Base-by-base conservation (phyloP, 306 rosid genomes). In the Ziziphus jujuba region DNA sequence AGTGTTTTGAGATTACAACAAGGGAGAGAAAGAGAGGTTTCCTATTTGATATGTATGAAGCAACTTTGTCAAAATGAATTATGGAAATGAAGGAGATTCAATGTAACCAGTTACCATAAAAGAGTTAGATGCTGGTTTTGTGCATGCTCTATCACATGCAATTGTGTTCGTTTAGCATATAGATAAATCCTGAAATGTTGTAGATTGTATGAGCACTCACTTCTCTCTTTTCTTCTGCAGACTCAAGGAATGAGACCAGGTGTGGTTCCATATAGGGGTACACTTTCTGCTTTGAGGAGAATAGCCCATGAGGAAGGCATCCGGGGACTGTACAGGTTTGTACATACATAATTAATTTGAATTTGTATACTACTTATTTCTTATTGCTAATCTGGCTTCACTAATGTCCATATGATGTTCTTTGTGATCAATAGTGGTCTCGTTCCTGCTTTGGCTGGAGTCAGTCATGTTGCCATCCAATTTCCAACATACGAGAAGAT, bases 261-360 rank as follows among this genome's bases (percentile, higher is more conserved):
- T 61, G 80, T 84, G 60, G 88, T 87, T 33, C 97, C 91, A 24
- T 90, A 90, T 54, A 82, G 80, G 77, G 71, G 80, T 73, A 90
- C 91, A 0, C 65, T 90, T 59, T 87, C 91, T 70, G 97, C 97
- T 45, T 79, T 90, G 84, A 84, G 84, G 44, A 90, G 97, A 87
- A 90, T 90, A 80, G 87, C 95, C 53, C 87, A 63, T n/a, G 95
- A 85, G 81, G 97, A 90, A 81, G 97, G 97, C 77, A 87, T 90
- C 58, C 87, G 95, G 67, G 97, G 92, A 19, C 76, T 90, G 73
- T 90, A 90, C 84, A 90, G 97, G 97, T 90, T 69, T 25, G 81
- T 83, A 25, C 60, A 24, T 43, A 24, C 63, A 64, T 48, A 52
- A 56, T 28, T 48, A 63, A 49, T 72, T 59, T 17, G 22, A 55